Base-by-base conservation (phyloP, 73 alveolate genomes). In the Paramecium sonneborni region DNA sequence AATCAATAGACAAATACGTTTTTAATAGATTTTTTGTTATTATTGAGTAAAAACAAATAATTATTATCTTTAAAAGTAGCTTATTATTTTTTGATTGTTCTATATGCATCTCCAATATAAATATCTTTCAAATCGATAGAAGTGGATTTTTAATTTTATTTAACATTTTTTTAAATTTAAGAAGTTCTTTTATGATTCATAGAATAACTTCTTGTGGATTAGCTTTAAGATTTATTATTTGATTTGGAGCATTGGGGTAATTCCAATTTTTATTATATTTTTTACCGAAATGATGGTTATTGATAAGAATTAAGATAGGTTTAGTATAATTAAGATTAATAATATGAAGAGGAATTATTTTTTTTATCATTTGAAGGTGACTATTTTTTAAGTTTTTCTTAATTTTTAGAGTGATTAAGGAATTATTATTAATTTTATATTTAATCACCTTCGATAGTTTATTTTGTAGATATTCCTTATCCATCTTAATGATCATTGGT, bases 1-100 rank as follows among this genome's bases (percentile, higher is more conserved):
- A 21, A 62, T 62, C 84, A 62, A 62, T 62, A 62, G 1, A 62
- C 84, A 62, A 62, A 62, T 30, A 62, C 84, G 12, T 62, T 62
- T 20, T 62, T 62, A 3, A 62, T 62, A 30, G 39, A 32, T 1
- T 62, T 62, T 30, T 62, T 62, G 20, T 62, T 62, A 62, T 52
- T 52, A 52, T 52, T 52, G 15, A 52, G 8, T 52, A 52, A 52
- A 21, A 5, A 18, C 4, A n/a, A 18, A 62, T 26, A 12, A n/a
- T 3, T 62, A 12, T 3, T 62, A 62, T 32, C 44, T 26, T 62
- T 62, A 3, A 9, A 62, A 62, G 7, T 62, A 1, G 48, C 20
- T 62, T 62, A 14, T 26, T 52, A n/a, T 30, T 62, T 26, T 26
- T 62, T 62, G 26, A 62, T 62, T 23, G 84, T 62, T 62, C 84